Evolutionary conservation across 495 filamentous ascomycete species (phyloP).

Genomic region (Aspergillus kassunensis): DNA sequence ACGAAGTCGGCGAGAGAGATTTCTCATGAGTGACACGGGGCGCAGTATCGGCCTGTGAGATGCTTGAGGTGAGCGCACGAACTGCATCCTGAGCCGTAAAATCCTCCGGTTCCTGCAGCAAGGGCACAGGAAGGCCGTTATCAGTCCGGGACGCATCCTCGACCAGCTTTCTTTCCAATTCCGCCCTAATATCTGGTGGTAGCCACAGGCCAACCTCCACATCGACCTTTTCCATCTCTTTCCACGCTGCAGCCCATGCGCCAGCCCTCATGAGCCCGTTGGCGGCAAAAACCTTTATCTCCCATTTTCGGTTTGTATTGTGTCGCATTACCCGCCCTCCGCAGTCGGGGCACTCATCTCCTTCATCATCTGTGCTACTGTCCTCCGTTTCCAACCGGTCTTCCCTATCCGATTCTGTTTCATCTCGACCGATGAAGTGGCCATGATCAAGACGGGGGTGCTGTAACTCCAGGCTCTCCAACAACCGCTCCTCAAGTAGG

Average conservation of each 20-base stretch:
- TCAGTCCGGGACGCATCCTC: slow-evolving; percentile 18
- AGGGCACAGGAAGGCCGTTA: slow-evolving; percentile 10
- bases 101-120: slow-evolving; percentile 16
- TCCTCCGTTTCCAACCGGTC: slow-evolving; percentile 27
- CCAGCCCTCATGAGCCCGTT: slow-evolving; percentile 91
- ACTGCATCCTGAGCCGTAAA: neutral
- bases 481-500: slow-evolving; percentile 83
- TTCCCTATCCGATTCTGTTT: slow-evolving; percentile 35
- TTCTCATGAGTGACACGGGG: neutral
- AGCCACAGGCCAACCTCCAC: slow-evolving; percentile 80
- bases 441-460: slow-evolving; percentile 72
- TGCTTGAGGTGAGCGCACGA: neutral
- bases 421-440: slow-evolving; percentile 53
- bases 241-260: slow-evolving; percentile 92
- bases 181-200: slow-evolving; percentile 47
- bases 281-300: slow-evolving; percentile 84
- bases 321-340: slow-evolving; percentile 51
- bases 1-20: neutral
- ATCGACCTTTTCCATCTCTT: slow-evolving; percentile 95
- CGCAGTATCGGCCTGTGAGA: neutral
- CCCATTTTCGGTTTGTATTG: slow-evolving; percentile 58
- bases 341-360: slow-evolving; percentile 57
- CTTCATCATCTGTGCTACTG: slow-evolving; percentile 37
- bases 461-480: slow-evolving; percentile 80
- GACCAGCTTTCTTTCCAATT: slow-evolving; percentile 40